These are phyloP conservation scores for Talinum fruticosum DNA, from an alignment of 148 eudicot species.

Conservation along the genomic window DNA sequence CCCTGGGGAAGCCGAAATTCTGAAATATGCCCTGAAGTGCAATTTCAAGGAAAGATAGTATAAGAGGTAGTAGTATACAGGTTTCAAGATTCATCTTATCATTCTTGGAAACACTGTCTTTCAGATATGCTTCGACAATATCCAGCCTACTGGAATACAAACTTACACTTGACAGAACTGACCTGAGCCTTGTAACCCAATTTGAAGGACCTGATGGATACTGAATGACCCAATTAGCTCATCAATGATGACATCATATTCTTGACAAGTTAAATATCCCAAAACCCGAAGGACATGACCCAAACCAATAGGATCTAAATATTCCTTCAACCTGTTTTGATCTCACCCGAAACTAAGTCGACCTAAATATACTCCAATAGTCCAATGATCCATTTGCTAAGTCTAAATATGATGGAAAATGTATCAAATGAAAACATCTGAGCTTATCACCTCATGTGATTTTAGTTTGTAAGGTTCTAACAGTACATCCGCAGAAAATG, in stretches of 20 bases:
- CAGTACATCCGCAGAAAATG: slow-evolving; percentile 11
- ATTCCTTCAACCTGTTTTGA: neutral
- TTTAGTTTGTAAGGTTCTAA: neutral
- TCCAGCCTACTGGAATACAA: neutral
- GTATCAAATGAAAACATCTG: slow-evolving; percentile 6
- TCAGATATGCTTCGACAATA: neutral
- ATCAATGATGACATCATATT: neutral
- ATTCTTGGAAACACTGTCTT: neutral
- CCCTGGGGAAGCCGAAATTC: slow-evolving; percentile 52
- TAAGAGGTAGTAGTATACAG: neutral
- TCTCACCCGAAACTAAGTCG: neutral
- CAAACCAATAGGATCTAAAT: neutral
- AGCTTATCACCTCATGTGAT: neutral
- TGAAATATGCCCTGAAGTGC: slow-evolving; percentile 56
- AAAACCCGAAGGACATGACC: too few relatives aligned
- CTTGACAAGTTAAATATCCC: neutral
- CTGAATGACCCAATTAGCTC: neutral
- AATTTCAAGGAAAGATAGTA: neutral
- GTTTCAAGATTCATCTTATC: neutral
- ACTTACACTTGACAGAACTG: neutral
- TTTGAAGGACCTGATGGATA: neutral
- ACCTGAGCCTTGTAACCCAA: neutral
- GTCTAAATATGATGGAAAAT: neutral
- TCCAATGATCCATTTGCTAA: neutral
- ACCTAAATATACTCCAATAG: neutral